Base-by-base conservation (phyloP, 306 rosid genomes). In the Cucumis hystrix region DNA sequence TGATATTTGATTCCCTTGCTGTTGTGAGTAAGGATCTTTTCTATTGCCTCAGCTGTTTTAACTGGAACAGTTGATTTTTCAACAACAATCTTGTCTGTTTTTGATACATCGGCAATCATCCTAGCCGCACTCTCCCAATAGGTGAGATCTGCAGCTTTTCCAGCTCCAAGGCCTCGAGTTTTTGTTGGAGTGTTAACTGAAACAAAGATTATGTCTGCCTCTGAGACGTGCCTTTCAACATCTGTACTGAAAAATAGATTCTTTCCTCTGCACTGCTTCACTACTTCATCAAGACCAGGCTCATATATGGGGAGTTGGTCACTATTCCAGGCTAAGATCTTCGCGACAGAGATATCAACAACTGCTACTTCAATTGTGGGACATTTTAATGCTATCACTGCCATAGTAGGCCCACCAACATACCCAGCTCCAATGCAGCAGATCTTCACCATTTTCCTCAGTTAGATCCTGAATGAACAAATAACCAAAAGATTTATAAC, bases 391-490 rank as follows among this genome's bases (percentile, higher is more conserved):
- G 96, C 97, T 21, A 92, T 86, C 17, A 92, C 92, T n/a, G 93
- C 93, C 96, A 90, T 92, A 23, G 96, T 90, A 5, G 97, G 97
- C 58, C 97, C 96, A 33, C 96, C 96, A 10, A 92, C 93, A 40
- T 90, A 92, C 8, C 97, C 97, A 11, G 96, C 97, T 76, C 97
- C 96, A 79, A 92, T 88, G 79, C 97, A 92, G 76, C 93, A 92
- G 18, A 92, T 86, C 88, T 92, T 90, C 83, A 92, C 87, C 96
- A 92, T 91, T 80, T 85, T 82, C 72, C 77, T 72, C 10, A 59
- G 79, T 45, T 63, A 16, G 80, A 78, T 40, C 70, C 82, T 73
- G 51, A 66, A 82, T 69, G 57, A 62, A 39, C 58, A 18, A 52
- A 77, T 25, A 18, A 17, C n/a, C 57, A 52, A 52, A 47, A 47